Evolutionary conservation across 257 asterid genomes (phyloP).

Genomic region (Asclepias syriaca): DNA sequence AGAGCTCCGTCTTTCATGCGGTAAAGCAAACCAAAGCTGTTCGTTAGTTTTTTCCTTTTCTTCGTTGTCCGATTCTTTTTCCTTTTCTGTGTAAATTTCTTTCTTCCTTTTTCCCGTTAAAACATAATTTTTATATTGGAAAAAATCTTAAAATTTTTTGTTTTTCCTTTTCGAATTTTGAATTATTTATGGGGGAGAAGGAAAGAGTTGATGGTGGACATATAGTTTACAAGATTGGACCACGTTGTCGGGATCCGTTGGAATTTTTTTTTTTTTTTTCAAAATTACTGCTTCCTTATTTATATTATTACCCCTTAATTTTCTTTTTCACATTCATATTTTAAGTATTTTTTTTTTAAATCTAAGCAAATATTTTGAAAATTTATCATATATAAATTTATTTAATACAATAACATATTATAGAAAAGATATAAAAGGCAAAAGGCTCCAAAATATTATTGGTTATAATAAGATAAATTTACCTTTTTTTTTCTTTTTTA

Average conservation of each 20-base stretch:
- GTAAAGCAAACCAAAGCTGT: conserved; percentile 27
- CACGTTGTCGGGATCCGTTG: conserved; percentile 33
- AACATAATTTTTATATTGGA: background rate
- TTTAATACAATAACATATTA: too few relatives aligned
- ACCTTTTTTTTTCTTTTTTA: too few relatives aligned
- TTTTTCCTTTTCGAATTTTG: background rate
- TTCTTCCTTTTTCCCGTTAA: background rate
- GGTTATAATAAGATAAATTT: too few relatives aligned
- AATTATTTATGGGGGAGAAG: background rate
- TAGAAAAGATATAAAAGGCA: too few relatives aligned
- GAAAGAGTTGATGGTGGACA: background rate
- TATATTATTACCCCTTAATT: too few relatives aligned
- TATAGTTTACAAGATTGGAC: background rate
- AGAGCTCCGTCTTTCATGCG: conserved; percentile 22
- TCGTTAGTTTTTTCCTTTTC: conserved; percentile 15
- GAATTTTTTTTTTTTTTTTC: background rate
- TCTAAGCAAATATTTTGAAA: too few relatives aligned
- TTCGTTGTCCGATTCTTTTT: conserved; percentile 20
- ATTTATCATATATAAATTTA: too few relatives aligned
- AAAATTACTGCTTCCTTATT: too few relatives aligned
- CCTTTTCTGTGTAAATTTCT: background rate
- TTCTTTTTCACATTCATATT: too few relatives aligned
- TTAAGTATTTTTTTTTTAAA: too few relatives aligned
- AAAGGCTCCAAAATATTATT: too few relatives aligned
- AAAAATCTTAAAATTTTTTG: too few relatives aligned